Evolutionary conservation across 768 basidiomycete species (phyloP), one percentile per base, ranked within the genome.

Genomic region (Hortiboletus campestris): DNA sequence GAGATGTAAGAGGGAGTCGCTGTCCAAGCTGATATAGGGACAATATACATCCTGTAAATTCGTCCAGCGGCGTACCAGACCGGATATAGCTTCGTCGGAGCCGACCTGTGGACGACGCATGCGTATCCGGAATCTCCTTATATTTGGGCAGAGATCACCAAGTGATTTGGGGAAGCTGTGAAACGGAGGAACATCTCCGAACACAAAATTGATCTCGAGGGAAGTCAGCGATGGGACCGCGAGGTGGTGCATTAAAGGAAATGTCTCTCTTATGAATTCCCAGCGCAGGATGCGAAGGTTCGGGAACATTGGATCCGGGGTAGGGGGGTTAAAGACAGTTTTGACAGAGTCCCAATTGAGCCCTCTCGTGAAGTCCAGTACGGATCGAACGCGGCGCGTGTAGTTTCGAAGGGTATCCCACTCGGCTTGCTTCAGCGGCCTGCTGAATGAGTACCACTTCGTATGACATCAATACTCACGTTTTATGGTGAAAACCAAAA

Each of bases 281-380:
- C 62, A 63, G n/a, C 49, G 62, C 46, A 63, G n/a, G 3, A 41
- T 17, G n/a, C 62, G 62, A 29, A 63, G 62, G 36, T 64, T 60
- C 7, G 62, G 62, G 25, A 63, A 63, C 39, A 63, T 22, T 29
- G 62, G 63, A 8, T 50, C 62, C 13, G 49, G 36, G 19, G 49
- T 48, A 17, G 63, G 52, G 38, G 62, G 63, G 22, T 65, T 41
- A 19, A 61, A 46, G n/a, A 63, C 46, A 10, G 38, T 49, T 11
- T 55, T 64, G 13, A 64, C 55, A 12, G 59, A 62, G 6, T 62
- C 60, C 54, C 55, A 62, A 17, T 57, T 47, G 43, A 64, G 62
- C 43, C 55, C 63, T 34, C 43, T 44, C 14, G 62, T 61, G 14
- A 62, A 49, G 20, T 62, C 55, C 25, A 34, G 28, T 13, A 61